phyloP scores from a whole-genome alignment of 345 rosid genomes.

The Eucalyptus albens region DNA sequence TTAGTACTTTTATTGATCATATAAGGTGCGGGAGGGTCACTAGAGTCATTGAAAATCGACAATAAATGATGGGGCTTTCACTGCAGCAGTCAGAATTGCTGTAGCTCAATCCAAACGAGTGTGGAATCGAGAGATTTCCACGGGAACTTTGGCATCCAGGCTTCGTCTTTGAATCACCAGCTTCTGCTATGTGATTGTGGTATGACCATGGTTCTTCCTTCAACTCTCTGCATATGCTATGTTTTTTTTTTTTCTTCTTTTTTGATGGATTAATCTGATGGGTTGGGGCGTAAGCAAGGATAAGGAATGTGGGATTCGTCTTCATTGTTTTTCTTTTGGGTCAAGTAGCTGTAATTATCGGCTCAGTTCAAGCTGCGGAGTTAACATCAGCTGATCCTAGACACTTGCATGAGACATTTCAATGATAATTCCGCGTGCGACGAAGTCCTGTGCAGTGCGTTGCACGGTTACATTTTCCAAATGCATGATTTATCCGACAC shows the following conservation, averaged over 20 bases:
- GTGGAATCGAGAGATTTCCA: neutral
- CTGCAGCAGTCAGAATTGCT: neutral
- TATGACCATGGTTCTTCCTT: neutral
- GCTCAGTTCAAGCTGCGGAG: neutral
- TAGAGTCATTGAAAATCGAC: neutral
- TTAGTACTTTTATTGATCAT: neutral
- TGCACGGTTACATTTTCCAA: neutral
- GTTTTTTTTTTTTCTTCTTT: no score
- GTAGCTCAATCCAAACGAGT: neutral
- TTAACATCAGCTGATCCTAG: neutral
- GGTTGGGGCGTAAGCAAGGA: neutral
- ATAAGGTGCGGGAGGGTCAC: neutral
- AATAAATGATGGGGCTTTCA: neutral
- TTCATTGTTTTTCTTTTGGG: neutral
- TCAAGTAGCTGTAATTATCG: neutral
- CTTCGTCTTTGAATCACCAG: neutral
- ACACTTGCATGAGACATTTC: neutral
- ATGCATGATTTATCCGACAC: no score
- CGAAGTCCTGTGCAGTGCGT: neutral
- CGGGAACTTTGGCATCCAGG: neutral
- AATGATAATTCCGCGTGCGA: no score
- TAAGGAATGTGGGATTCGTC: neutral
- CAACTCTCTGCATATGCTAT: neutral
- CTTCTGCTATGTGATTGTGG: neutral
- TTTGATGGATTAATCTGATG: neutral